Evolutionary conservation across 2,329 filamentous ascomycete genomes (phyloP).

Genomic region (Lecanosticta acicola): DNA sequence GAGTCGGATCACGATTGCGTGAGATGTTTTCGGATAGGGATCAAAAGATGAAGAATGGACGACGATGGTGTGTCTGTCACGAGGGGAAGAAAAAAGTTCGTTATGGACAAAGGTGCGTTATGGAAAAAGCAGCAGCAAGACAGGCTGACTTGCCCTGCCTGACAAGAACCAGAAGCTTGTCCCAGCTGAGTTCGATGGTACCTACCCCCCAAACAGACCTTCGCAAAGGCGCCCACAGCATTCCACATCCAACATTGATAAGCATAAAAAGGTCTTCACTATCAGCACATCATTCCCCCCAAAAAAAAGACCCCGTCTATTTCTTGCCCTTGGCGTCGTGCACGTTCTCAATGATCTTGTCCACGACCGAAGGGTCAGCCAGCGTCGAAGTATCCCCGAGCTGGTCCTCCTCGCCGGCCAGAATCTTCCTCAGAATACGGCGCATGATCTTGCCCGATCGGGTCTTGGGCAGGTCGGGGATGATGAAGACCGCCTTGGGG

Average conservation of each 20-base stretch:
- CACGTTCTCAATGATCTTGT: constrained; percentile 80
- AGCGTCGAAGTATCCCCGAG: constrained; percentile 91
- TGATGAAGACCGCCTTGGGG: constrained; percentile 85
- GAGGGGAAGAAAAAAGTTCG: too few relatives aligned
- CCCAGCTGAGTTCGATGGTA: too few relatives aligned
- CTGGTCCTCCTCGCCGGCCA: constrained; percentile 95
- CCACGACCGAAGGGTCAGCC: constrained; percentile 82
- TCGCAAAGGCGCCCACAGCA: too few relatives aligned
- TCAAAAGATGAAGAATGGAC: constrained; percentile 13
- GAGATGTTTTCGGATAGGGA: constrained; percentile 12
- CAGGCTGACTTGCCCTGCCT: too few relatives aligned
- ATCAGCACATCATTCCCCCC: too few relatives aligned
- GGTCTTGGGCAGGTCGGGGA: constrained; percentile 94
- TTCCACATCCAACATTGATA: too few relatives aligned
- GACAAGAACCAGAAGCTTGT: too few relatives aligned
- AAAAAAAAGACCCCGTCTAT: constrained; percentile 18
- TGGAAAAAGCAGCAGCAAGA: too few relatives aligned
- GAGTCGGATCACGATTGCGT: constrained; percentile 18
- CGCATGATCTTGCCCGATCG: constrained; percentile 99
- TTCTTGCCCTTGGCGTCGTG: constrained; percentile 52
- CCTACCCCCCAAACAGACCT: too few relatives aligned
- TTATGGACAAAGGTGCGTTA: too few relatives aligned
- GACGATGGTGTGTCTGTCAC: too few relatives aligned
- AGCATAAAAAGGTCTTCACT: too few relatives aligned
- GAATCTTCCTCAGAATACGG: constrained; percentile 91